Evolutionary conservation across 2,329 filamentous ascomycete genomes (phyloP).

Genomic region (Trichophyton equinum): DNA sequence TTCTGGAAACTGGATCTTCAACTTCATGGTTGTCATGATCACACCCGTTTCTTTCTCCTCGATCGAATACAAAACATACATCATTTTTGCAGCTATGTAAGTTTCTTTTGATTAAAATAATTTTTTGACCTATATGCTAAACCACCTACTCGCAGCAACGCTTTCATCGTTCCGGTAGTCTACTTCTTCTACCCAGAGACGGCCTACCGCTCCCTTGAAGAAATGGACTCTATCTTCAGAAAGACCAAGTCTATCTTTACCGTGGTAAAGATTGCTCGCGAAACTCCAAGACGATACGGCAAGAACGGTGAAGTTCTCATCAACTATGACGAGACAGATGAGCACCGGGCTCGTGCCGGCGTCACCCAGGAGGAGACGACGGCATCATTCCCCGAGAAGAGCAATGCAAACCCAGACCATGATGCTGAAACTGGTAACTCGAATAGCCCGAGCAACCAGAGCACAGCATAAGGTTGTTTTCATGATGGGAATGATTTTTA

Average conservation of each 20-base stretch:
- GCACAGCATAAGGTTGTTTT: not conserved
- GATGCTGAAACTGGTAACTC: conserved; percentile 2
- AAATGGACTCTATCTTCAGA: conserved; percentile 57
- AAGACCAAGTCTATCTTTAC: conserved; percentile 40
- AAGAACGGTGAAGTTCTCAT: conserved; percentile 47
- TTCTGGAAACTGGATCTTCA: conserved; percentile 48
- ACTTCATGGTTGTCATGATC: conserved; percentile 56
- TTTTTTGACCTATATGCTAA: not conserved
- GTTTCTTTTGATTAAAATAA: conserved; percentile 8
- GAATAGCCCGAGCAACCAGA: not conserved
- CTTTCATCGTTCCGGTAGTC: conserved; percentile 42
- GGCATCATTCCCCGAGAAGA: not conserved
- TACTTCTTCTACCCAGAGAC: conserved; percentile 53
- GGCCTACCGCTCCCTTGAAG: conserved; percentile 49
- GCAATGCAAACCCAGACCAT: not conserved
- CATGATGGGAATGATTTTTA: not conserved
- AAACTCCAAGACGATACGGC: conserved; percentile 45
- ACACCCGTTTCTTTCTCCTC: conserved; percentile 48
- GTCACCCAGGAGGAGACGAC: conserved; percentile 2
- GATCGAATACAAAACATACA: conserved; percentile 45
- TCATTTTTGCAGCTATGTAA: conserved; percentile 44
- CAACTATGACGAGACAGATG: conserved; percentile 36
- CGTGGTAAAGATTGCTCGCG: conserved; percentile 38
- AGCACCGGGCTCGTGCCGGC: conserved; percentile 25
- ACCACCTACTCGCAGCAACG: conserved; percentile 30